A percentile compares a stretch with the other conserved stretches of the same genome.
Evolutionary conservation across 768 basidiomycete genomes (phyloP).

Genomic region (Podaxis sp.): DNA sequence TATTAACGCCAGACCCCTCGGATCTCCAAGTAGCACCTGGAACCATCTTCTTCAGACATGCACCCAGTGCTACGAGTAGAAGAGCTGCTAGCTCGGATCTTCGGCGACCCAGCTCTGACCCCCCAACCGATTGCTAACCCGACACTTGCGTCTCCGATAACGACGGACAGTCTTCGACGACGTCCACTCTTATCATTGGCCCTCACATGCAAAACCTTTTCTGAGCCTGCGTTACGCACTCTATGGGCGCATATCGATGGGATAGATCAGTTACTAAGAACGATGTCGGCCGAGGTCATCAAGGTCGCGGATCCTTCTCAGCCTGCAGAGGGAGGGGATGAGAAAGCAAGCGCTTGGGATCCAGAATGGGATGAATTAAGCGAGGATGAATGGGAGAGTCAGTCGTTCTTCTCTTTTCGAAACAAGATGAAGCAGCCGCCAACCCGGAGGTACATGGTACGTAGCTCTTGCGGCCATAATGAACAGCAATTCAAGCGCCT

Average conservation of each 20-base stretch:
- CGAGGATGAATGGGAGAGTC: neutral
- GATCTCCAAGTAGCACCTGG: neutral
- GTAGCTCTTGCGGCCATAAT: neutral
- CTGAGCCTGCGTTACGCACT: neutral
- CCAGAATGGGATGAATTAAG: too few species aligned
- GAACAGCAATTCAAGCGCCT: neutral
- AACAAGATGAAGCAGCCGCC: neutral
- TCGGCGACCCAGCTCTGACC: neutral
- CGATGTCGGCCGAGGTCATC: neutral
- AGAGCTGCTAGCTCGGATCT: neutral
- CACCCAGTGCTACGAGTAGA: neutral
- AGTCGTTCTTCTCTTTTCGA: neutral
- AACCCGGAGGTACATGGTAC: neutral
- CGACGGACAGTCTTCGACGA: neutral
- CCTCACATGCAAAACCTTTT: neutral
- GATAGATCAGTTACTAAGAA: neutral
- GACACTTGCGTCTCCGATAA: too few species aligned
- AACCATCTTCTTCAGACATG: neutral
- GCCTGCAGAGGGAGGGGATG: neutral
- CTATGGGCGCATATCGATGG: neutral
- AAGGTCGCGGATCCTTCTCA: neutral
- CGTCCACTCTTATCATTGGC: neutral
- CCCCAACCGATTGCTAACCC: neutral
- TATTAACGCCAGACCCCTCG: neutral
- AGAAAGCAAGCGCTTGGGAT: neutral